A percentile compares a stretch with the other conserved stretches of the same genome.
Evolutionary conservation across 208 protist genomes (phyloP).

Genomic region (Wallacemonas sp.): DNA sequence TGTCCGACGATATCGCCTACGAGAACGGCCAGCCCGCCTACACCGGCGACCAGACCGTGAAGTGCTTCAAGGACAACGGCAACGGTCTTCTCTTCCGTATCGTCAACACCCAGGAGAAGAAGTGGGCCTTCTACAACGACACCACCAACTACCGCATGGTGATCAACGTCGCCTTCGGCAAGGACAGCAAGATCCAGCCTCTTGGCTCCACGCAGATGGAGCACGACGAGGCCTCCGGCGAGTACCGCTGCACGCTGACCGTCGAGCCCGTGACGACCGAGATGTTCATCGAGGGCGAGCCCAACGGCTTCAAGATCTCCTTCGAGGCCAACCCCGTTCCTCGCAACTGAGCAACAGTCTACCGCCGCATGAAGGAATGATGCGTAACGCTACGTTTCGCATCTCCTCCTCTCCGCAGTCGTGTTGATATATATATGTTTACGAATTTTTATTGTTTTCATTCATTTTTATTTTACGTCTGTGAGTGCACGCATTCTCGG

Average conservation of each 20-base stretch:
- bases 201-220: conserved; percentile 62
- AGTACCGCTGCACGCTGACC: conserved; percentile 64
- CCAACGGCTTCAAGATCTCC: conserved; percentile 83
- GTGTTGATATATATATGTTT: neutral
- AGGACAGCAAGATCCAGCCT: conserved; percentile 64
- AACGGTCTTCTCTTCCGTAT: conserved; percentile 86
- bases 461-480: neutral
- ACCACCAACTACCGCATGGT: conserved; percentile 77
- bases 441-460: neutral
- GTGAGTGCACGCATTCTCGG: neutral
- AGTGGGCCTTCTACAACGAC: conserved; percentile 89
- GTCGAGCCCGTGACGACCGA: conserved; percentile 59
- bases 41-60: conserved; percentile 49
- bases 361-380: neutral
- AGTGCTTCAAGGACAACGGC: conserved; percentile 83
- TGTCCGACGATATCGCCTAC: conserved; percentile 60
- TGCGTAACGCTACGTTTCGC: no score
- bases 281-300: conserved; percentile 77
- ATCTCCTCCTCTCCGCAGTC: no score
- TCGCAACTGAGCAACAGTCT: conserved; percentile 8
- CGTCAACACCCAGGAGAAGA: conserved; percentile 71
- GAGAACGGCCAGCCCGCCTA: conserved; percentile 68
- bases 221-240: conserved; percentile 42
- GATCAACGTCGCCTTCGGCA: conserved; percentile 73
- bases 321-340: conserved; percentile 70